Evolutionary conservation across 257 asterid species (phyloP).

Genomic region (Solanum medicagineum): DNA sequence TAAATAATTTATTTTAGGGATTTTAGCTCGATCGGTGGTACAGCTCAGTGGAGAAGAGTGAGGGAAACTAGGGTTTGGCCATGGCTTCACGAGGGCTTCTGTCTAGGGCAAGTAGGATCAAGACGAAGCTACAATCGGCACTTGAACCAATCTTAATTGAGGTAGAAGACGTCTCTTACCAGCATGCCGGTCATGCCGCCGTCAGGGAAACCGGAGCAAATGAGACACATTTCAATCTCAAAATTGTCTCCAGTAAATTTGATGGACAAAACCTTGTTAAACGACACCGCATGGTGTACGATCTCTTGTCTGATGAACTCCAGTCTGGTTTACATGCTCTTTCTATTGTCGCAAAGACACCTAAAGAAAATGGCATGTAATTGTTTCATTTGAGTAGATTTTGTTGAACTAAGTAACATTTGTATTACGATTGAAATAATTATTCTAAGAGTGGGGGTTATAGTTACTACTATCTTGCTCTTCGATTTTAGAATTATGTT

Average conservation of each 20-base stretch:
- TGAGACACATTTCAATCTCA: constrained; percentile 83
- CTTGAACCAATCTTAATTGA: constrained; percentile 53
- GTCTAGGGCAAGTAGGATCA: constrained; percentile 60
- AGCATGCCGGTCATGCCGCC: constrained; percentile 93
- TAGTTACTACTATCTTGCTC: background rate
- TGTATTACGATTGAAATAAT: background rate
- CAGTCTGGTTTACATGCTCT: constrained; percentile 82
- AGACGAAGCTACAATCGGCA: constrained; percentile 61
- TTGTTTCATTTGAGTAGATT: background rate
- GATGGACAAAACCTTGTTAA: constrained; percentile 71
- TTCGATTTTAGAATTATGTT: background rate
- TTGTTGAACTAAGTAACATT: background rate
- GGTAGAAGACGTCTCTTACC: constrained; percentile 83
- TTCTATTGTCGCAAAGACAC: constrained; percentile 76
- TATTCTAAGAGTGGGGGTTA: background rate
- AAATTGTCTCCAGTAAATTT: constrained; percentile 51
- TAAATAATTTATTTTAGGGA: background rate
- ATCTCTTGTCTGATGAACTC: constrained; percentile 77
- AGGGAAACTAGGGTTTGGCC: background rate
- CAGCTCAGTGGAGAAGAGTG: background rate
- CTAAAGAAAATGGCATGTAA: constrained; percentile 46
- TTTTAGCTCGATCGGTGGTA: background rate
- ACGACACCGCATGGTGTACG: constrained; percentile 84
- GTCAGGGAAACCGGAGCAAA: constrained; percentile 43
- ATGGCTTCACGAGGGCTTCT: constrained; percentile 61